Evolutionary conservation across 106 monocot species (phyloP).

Genomic region (Dendrobium catenatum): DNA sequence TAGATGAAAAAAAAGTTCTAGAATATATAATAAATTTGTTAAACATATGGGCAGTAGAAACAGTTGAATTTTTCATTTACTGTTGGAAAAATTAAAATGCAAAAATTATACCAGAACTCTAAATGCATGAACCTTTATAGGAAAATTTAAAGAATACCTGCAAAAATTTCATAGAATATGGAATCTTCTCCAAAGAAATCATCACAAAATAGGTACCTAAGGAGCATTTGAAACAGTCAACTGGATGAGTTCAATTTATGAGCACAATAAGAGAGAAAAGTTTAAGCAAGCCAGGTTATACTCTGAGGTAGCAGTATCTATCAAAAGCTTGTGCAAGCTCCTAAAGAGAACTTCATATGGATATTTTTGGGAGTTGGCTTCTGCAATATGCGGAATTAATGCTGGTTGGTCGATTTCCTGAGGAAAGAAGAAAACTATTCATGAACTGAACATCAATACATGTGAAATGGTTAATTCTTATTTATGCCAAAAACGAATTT

Average conservation of each 20-base stretch:
- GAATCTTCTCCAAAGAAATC: conserved; percentile 96
- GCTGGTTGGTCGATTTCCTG: conserved; percentile 99
- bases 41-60: background rate
- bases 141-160: conserved; percentile 48
- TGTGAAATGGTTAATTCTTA: background rate
- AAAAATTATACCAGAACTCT: background rate
- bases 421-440: background rate
- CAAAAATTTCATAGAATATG: conserved; percentile 89
- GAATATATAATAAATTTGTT: background rate
- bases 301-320: conserved; percentile 99
- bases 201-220: conserved; percentile 93
- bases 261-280: background rate
- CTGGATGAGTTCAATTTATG: conserved; percentile 1
- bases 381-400: conserved; percentile 98
- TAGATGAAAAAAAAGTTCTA: background rate
- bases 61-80: background rate
- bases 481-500: background rate
- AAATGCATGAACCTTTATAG: background rate
- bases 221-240: conserved; percentile 4
- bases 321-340: conserved; percentile 96
- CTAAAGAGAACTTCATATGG: conserved; percentile 98
- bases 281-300: conserved; percentile 18
- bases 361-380: conserved; percentile 92
- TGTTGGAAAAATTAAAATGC: background rate
- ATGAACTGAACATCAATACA: background rate